These are phyloP conservation scores for Backusella tuberculispora DNA, from an alignment of 192 early-diverging fungal genomes.

Conservation along the genomic window DNA sequence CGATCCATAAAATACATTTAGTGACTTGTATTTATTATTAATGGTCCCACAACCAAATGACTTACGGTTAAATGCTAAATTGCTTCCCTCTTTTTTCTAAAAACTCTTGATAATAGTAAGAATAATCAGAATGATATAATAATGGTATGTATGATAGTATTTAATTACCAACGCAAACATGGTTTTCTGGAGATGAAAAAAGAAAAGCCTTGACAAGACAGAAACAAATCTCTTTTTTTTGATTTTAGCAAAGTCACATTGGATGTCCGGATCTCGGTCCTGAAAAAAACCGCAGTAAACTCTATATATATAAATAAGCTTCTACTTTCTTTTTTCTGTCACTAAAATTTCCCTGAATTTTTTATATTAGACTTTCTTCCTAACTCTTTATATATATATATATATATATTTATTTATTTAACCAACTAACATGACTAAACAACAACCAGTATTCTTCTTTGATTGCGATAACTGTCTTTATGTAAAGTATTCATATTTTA, in stretches of 20 bases:
- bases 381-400: not conserved
- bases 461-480: conserved; percentile 86
- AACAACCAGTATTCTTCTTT: conserved; percentile 68
- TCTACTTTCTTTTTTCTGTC: not conserved
- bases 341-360: not conserved
- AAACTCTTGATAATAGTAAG: too few relatives aligned
- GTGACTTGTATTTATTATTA: too few relatives aligned
- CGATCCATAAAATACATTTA: too few relatives aligned
- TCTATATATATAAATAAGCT: not conserved
- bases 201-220: not conserved
- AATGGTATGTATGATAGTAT: not conserved
- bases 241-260: conserved; percentile 2
- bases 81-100: too few relatives aligned
- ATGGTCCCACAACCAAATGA: too few relatives aligned
- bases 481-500: conserved; percentile 27
- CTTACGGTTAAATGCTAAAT: too few relatives aligned
- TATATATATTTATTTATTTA: not conserved
- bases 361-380: too few relatives aligned
- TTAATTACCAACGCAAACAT: too few relatives aligned
- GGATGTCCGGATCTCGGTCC: conserved; percentile 7
- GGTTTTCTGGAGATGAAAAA: too few relatives aligned
- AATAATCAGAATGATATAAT: not conserved
- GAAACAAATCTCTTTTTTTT: not conserved
- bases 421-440: not conserved
- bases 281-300: conserved; percentile 16